A percentile compares a stretch with the other conserved stretches of the same genome.
phyloP scores from a whole-genome alignment of 2,329 filamentous ascomycete species.

The Fusarium musae region DNA sequence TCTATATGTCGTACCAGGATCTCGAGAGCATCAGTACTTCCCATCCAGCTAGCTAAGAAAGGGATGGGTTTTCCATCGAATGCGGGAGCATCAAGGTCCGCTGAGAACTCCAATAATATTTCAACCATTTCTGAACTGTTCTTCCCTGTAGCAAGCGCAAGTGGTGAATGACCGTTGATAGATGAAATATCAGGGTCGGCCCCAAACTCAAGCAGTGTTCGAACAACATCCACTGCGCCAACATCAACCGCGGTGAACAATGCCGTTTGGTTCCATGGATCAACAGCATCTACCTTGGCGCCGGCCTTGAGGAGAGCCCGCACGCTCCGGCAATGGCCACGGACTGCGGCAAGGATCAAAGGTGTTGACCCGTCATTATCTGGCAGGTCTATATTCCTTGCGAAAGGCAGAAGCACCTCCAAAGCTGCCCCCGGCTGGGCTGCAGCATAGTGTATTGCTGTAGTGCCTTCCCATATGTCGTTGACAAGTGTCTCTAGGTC shows the following conservation, averaged over 20 bases:
- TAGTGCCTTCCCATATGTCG: slow-evolving; percentile 28
- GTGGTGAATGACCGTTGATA: slow-evolving; percentile 17
- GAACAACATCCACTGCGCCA: slow-evolving; percentile 16
- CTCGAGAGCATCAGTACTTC: slow-evolving; percentile 18
- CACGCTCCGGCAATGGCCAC: slow-evolving; percentile 18
- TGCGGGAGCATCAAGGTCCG: slow-evolving; percentile 13
- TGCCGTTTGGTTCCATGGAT: slow-evolving; percentile 28
- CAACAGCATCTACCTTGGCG: slow-evolving; percentile 19
- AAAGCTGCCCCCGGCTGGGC: slow-evolving; percentile 20
- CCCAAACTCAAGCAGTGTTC: slow-evolving; percentile 23
- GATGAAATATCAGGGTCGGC: slow-evolving; percentile 25
- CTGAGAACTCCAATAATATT: slow-evolving; percentile 20
- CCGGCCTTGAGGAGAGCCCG: slow-evolving; percentile 27
- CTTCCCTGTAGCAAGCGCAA: slow-evolving; percentile 19
- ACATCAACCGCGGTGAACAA: slow-evolving; percentile 25
- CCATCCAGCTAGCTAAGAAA: slow-evolving; percentile 22
- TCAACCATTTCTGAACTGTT: slow-evolving; percentile 21
- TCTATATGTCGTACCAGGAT: slow-evolving; percentile 20
- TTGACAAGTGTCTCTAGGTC: slow-evolving; percentile 26
- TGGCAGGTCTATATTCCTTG: slow-evolving; percentile 19
- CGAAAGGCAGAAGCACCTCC: slow-evolving; percentile 29
- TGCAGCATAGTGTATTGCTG: slow-evolving; percentile 34
- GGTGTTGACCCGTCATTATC: slow-evolving; percentile 28
- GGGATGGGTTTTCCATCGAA: slow-evolving; percentile 19
- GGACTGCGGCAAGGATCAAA: slow-evolving; percentile 26